phyloP scores from a whole-genome alignment of 768 basidiomycete genomes.

The Pulveroboletus sp. region DNA sequence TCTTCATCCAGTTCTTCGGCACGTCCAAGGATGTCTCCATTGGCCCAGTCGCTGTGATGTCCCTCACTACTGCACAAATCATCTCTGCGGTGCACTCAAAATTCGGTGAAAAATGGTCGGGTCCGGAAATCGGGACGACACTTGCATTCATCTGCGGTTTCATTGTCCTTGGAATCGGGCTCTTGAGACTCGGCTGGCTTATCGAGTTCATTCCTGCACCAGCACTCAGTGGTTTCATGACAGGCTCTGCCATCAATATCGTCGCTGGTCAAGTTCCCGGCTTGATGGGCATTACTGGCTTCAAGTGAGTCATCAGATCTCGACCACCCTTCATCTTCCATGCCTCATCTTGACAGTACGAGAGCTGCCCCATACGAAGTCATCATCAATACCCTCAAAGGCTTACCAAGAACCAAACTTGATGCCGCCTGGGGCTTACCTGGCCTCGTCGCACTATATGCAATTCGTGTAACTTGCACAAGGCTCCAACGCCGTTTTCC shows the following conservation, averaged over 20 bases:
- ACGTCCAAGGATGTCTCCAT: slow-evolving; percentile 99
- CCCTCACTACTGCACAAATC: slow-evolving; percentile 77
- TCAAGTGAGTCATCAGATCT: slow-evolving; percentile 55
- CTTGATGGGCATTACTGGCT: slow-evolving; percentile 80
- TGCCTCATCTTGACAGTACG: slow-evolving; percentile 47
- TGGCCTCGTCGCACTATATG: slow-evolving; percentile 66
- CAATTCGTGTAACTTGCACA: slow-evolving; percentile 56
- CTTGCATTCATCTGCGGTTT: slow-evolving; percentile 86
- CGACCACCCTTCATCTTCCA: not conserved
- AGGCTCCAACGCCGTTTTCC: slow-evolving; percentile 56
- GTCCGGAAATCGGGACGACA: slow-evolving; percentile 75
- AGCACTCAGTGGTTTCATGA: slow-evolving; percentile 91
- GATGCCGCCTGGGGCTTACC: slow-evolving; percentile 91
- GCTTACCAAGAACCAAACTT: slow-evolving; percentile 59
- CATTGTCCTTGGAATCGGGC: slow-evolving; percentile 84
- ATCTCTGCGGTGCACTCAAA: slow-evolving; percentile 57
- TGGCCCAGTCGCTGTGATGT: slow-evolving; percentile 99
- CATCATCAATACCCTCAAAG: slow-evolving; percentile 90
- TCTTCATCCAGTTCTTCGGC: slow-evolving; percentile 69
- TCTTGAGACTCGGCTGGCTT: slow-evolving; percentile 88
- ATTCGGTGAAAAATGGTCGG: slow-evolving; percentile 54
- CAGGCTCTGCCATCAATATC: slow-evolving; percentile 94
- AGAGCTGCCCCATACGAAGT: slow-evolving; percentile 80
- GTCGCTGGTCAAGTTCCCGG: slow-evolving; percentile 84
- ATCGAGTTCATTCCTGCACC: slow-evolving; percentile 91